Conservation (phyloP, 2,329 filamentous ascomycete species). For the Curvularia spicifera region DNA sequence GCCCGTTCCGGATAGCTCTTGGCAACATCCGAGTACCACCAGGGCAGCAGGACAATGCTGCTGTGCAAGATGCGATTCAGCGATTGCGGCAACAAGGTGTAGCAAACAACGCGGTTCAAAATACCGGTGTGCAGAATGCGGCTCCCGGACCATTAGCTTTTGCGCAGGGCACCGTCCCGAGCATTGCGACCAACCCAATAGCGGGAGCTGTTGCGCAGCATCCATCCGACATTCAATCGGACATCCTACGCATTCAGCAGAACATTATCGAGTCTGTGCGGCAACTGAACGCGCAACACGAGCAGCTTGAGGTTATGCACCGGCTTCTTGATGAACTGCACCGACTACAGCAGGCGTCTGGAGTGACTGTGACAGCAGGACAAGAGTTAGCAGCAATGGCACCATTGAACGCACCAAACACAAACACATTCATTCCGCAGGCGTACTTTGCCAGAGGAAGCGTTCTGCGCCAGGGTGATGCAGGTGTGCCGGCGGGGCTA, state of each 20-base stretch:
- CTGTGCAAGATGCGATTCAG: constrained; percentile 33
- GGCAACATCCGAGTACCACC: constrained; percentile 44
- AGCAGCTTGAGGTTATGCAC: constrained; percentile 44
- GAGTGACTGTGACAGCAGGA: constrained; percentile 29
- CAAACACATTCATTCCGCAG: constrained; percentile 34
- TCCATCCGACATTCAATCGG: constrained; percentile 44
- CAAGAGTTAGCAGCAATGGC: constrained; percentile 37
- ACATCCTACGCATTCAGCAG: constrained; percentile 47
- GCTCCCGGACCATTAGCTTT: constrained; percentile 19
- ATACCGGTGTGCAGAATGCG: constrained; percentile 26
- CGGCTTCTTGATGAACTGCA: constrained; percentile 43
- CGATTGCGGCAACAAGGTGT: constrained; percentile 33
- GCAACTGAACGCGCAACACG: constrained; percentile 42
- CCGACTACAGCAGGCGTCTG: constrained; percentile 40
- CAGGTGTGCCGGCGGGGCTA: constrained; percentile 44
- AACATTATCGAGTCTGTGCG: constrained; percentile 48
- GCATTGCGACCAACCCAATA: constrained; percentile 21
- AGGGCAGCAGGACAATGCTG: constrained; percentile 34
- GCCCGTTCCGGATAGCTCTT: constrained; percentile 44
- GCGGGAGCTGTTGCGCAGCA: constrained; percentile 35
- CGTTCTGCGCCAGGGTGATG: constrained; percentile 44
- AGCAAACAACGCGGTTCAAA: constrained; percentile 34
- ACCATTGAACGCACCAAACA: constrained; percentile 30
- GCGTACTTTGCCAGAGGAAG: constrained; percentile 44
- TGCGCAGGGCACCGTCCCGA: constrained; percentile 15